Evolutionary conservation across 345 rosid species (phyloP), one percentile per base, ranked within the genome.

Genomic region (Carallia brachiata): DNA sequence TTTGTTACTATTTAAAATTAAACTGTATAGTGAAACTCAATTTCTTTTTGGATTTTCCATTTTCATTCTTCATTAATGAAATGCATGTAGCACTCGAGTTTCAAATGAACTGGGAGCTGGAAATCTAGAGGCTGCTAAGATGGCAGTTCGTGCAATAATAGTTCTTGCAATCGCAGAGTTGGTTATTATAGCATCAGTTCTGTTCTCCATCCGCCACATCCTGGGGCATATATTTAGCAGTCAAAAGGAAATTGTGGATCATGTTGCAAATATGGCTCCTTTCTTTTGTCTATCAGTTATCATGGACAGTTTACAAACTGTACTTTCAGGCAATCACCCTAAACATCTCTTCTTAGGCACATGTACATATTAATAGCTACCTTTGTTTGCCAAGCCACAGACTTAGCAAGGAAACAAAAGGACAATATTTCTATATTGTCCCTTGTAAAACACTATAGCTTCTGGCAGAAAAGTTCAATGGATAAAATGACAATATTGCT

Each of bases 91-190:
- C 80, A 80, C 82, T 31, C 72, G 86, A 34, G 80, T 83, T 36
- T 84, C 90, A 48, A 88, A 86, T 58, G 83, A 81, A 73, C 54
- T 81, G 61, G 87, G 90, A 53, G 86, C 85, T 12, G 90, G 85
- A 36, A 73, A 70, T 36, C 85, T 83, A 53, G 66, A 63, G 52
- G 80, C 76, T 52, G 90, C 89, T 63, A 70, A 63, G 18, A 37
- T 80, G 12, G 80, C 80, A 0, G 76, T 85, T 18, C 40, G 66
- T 6, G 77, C 75, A 10, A 74, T 69, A 0, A 10, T 77, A 19
- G 63, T 60, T 67, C 70, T 83, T 12, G 62, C 76, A 0, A 30
- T 55, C 16, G 48, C 47, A 4, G 90, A 83, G 68, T 82, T 73
- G 23, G 30, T 72, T 7, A 18, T 83, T 34, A 74, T 73, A 36